Conservation (phyloP, 169 alveolate species). For the Plasmodium reichenowi region DNA sequence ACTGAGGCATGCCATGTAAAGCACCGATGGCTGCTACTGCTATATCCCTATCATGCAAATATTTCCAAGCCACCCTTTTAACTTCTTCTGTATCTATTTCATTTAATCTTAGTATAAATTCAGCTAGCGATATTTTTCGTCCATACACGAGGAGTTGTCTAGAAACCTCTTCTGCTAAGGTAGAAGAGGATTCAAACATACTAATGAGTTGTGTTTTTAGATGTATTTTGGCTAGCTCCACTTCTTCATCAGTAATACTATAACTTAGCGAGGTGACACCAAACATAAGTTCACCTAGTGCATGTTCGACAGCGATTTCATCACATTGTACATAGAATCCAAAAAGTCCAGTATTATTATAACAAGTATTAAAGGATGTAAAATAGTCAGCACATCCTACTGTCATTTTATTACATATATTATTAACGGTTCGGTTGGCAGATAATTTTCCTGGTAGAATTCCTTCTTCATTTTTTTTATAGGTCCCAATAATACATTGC, state of each 20-base stretch:
- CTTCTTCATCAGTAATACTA: constrained; percentile 88
- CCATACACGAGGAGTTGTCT: constrained; percentile 89
- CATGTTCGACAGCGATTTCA: constrained; percentile 90
- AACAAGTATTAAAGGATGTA: constrained; percentile 91
- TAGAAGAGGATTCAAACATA: constrained; percentile 87
- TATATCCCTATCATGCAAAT: constrained; percentile 87
- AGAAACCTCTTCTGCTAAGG: constrained; percentile 90
- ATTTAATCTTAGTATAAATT: constrained; percentile 85
- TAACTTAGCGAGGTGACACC: constrained; percentile 89
- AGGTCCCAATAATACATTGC: constrained; percentile 95
- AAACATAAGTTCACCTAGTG: constrained; percentile 89
- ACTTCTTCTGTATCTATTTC: constrained; percentile 89
- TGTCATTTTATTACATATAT: constrained; percentile 87
- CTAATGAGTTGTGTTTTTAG: constrained; percentile 85
- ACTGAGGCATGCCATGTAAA: constrained; percentile 86
- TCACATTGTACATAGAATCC: constrained; percentile 91
- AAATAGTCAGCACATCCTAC: constrained; percentile 90
- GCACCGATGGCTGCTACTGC: constrained; percentile 89
- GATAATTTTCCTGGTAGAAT: constrained; percentile 87
- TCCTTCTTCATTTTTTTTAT: constrained; percentile 88
- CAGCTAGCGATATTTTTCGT: constrained; percentile 86
- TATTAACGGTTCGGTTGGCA: constrained; percentile 87
- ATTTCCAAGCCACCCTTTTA: constrained; percentile 90
- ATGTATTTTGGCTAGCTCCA: constrained; percentile 87
- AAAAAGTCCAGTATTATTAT: constrained; percentile 95